A percentile compares a stretch with the other conserved stretches of the same genome.
Conservation (phyloP, 2,329 filamentous ascomycete genomes). For the Botrytis aclada region DNA sequence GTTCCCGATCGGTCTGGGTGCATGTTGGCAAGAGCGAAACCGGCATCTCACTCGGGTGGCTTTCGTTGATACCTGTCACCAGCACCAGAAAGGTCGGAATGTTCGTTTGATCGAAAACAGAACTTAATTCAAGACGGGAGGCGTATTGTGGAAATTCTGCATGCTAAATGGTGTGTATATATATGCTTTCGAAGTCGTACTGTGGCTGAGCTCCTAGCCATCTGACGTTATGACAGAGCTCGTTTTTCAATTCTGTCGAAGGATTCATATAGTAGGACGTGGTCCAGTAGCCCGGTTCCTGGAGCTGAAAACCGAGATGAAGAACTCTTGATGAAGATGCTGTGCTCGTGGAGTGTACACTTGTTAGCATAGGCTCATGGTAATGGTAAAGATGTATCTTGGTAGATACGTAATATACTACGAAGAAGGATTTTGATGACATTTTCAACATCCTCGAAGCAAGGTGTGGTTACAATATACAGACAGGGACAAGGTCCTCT, state of each 20-base stretch:
- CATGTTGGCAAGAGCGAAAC: not conserved
- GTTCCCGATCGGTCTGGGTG: not conserved
- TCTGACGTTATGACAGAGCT: not conserved
- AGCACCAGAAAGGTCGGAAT: not conserved
- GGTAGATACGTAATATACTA: not conserved
- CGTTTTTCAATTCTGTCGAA: not conserved
- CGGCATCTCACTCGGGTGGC: not conserved
- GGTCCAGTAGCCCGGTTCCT: not conserved
- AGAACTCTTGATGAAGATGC: not conserved
- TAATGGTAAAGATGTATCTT: not conserved
- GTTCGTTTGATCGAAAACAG: not conserved
- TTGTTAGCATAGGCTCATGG: not conserved
- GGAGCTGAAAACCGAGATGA: not conserved
- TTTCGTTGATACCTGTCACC: not conserved
- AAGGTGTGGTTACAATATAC: constrained; percentile 13
- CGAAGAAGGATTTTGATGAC: constrained; percentile 1
- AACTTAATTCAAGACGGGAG: not conserved
- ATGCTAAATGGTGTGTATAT: not conserved
- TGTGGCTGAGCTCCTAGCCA: not conserved
- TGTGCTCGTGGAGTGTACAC: not conserved
- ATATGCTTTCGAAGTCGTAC: not conserved
- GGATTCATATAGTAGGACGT: not conserved
- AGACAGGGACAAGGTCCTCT: constrained; percentile 7
- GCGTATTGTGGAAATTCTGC: not conserved
- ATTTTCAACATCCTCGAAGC: not conserved